Evolutionary conservation across 768 basidiomycete species (phyloP).

Genomic region (Lentinula sp.): DNA sequence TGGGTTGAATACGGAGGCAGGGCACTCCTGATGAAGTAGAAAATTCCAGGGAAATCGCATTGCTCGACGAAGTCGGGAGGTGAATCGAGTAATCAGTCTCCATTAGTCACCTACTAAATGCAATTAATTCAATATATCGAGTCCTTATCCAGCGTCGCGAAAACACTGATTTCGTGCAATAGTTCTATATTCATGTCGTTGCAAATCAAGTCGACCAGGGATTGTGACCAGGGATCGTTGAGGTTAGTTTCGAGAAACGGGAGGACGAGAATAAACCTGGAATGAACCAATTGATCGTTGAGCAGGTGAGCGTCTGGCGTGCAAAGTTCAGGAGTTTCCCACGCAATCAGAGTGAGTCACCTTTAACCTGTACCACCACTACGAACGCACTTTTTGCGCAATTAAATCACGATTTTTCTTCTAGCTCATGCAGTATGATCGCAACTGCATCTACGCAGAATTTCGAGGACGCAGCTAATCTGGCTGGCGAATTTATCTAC

Average conservation of each 20-base stretch:
- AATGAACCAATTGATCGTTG: no score
- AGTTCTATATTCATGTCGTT: no score
- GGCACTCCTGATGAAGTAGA: neutral
- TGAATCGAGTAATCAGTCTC: neutral
- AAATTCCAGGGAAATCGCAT: neutral
- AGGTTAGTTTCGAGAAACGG: neutral
- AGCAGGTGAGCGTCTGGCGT: neutral
- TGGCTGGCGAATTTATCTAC: conserved; percentile 53
- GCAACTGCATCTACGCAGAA: conserved; percentile 18
- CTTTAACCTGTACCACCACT: neutral
- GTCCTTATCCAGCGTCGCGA: no score
- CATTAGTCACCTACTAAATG: neutral
- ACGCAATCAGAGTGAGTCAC: no score
- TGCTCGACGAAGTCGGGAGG: no score
- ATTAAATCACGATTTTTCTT: no score
- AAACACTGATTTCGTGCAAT: no score
- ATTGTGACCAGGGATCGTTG: no score
- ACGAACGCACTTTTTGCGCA: no score
- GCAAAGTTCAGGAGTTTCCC: neutral
- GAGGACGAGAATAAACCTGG: no score
- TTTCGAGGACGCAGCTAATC: conserved; percentile 46
- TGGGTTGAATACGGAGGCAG: neutral
- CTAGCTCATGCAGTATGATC: neutral
- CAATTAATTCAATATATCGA: no score
- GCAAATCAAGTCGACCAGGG: no score